Evolutionary conservation across 805 yeast species (phyloP).

Genomic region (Zygosaccharomyces bisporus): DNA sequence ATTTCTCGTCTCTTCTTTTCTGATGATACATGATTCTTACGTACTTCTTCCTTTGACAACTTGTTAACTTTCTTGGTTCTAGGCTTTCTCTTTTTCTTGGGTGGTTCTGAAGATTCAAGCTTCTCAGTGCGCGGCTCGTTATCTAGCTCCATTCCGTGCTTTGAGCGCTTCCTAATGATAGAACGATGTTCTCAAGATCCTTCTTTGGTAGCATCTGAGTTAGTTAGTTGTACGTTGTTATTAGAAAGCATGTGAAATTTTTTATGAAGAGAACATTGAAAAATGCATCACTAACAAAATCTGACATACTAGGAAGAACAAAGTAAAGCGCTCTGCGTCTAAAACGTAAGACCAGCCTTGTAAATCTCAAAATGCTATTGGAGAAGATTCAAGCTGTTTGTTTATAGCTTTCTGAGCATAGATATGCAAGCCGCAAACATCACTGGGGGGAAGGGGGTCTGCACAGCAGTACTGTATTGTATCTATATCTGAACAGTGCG

Average conservation of each 20-base stretch:
- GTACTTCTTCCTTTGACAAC: slow-evolving; percentile 36
- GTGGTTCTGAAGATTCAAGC: slow-evolving; percentile 9
- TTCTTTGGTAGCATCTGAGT: neutral
- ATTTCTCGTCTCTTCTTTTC: slow-evolving; percentile 87
- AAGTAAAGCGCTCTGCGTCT: neutral
- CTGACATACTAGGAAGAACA: neutral
- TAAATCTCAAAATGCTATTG: too few species aligned
- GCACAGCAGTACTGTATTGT: too few species aligned
- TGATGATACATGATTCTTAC: slow-evolving; percentile 74
- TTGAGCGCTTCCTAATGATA: neutral
- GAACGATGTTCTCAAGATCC: neutral
- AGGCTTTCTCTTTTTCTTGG: slow-evolving; percentile 16
- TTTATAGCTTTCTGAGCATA: too few species aligned
- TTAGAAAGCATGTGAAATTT: neutral
- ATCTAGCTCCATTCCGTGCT: neutral
- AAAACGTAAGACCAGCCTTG: too few species aligned
- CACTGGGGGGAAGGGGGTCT: too few species aligned
- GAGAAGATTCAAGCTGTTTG: too few species aligned
- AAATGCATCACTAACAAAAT: neutral
- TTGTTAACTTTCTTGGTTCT: slow-evolving; percentile 17
- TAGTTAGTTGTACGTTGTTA: neutral
- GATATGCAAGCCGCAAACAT: too few species aligned
- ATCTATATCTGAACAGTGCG: too few species aligned
- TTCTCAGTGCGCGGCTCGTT: neutral
- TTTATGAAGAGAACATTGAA: neutral